Evolutionary conservation across 108 stramenopile species (phyloP).

Genomic region (Mediolabrus comicus): DNA sequence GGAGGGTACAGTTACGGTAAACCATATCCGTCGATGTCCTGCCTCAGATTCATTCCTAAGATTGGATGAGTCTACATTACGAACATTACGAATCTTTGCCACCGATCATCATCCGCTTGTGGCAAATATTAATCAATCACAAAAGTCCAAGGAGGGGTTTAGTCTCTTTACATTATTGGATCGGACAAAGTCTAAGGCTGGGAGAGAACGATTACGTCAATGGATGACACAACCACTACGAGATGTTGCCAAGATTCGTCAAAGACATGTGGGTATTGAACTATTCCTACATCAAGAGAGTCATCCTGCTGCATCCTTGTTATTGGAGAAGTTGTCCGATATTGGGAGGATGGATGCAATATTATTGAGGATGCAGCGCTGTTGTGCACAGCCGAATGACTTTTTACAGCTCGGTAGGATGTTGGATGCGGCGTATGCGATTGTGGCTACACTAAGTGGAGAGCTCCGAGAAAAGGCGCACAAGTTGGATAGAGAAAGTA

Average conservation of each 20-base stretch:
- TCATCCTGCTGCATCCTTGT: conserved; percentile 42
- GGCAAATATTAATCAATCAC: conserved; percentile 48
- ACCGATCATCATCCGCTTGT: conserved; percentile 82
- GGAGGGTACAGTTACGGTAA: conserved; percentile 60
- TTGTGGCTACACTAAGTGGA: conserved; percentile 50
- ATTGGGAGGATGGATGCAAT: conserved; percentile 79
- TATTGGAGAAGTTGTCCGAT: conserved; percentile 57
- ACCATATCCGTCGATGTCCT: conserved; percentile 53
- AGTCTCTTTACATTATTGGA: conserved; percentile 90
- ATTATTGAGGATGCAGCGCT: conserved; percentile 84
- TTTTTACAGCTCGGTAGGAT: conserved; percentile 59
- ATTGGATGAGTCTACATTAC: conserved; percentile 58
- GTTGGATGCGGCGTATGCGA: conserved; percentile 63
- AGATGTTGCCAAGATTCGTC: conserved; percentile 46
- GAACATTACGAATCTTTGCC: conserved; percentile 76
- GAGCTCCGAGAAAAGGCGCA: conserved; percentile 43
- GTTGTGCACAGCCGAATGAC: conserved; percentile 63
- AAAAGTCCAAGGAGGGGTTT: conserved; percentile 89
- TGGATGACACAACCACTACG: conserved; percentile 90
- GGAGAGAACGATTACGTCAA: conserved; percentile 77
- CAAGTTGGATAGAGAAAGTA: conserved; percentile 22
- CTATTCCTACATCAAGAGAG: conserved; percentile 66
- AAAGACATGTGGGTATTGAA: conserved; percentile 85
- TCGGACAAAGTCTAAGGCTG: conserved; percentile 78
- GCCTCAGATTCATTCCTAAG: conserved; percentile 59